A percentile compares a stretch with the other conserved stretches of the same genome.
These are phyloP conservation scores for Collybiopsis confluens DNA, from an alignment of 768 basidiomycete species.

Conservation along the genomic window DNA sequence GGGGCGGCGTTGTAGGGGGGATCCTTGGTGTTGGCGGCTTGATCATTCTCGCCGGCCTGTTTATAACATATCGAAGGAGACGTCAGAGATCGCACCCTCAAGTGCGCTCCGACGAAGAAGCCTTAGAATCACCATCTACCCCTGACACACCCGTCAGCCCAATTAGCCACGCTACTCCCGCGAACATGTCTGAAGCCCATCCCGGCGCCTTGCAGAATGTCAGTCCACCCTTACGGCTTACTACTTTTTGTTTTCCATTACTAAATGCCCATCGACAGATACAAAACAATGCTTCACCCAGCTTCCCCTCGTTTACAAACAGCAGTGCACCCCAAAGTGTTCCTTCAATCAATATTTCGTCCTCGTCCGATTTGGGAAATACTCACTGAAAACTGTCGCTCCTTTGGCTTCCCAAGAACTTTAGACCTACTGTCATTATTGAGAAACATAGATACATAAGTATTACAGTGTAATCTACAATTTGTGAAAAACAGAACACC, in stretches of 20 bases:
- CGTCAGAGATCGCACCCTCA: constrained; percentile 11
- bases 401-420: no score
- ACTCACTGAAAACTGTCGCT: no score
- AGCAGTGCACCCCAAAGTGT: background rate
- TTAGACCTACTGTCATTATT: no score
- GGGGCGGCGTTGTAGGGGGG: constrained; percentile 60
- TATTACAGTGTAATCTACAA: no score
- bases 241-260: no score
- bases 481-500: no score
- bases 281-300: no score
- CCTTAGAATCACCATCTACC: background rate
- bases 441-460: no score
- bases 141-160: background rate
- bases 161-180: background rate
- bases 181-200: background rate
- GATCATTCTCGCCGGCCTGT: constrained; percentile 27
- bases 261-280: no score
- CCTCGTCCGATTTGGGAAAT: background rate
- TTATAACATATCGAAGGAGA: constrained; percentile 22
- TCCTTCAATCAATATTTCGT: background rate
- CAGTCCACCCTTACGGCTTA: background rate
- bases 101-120: constrained; percentile 15
- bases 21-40: constrained; percentile 43
- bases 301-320: no score
- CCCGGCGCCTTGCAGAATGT: background rate